Base-by-base conservation (phyloP, 2,329 filamentous ascomycete genomes). In the Pyricularia grisea region DNA sequence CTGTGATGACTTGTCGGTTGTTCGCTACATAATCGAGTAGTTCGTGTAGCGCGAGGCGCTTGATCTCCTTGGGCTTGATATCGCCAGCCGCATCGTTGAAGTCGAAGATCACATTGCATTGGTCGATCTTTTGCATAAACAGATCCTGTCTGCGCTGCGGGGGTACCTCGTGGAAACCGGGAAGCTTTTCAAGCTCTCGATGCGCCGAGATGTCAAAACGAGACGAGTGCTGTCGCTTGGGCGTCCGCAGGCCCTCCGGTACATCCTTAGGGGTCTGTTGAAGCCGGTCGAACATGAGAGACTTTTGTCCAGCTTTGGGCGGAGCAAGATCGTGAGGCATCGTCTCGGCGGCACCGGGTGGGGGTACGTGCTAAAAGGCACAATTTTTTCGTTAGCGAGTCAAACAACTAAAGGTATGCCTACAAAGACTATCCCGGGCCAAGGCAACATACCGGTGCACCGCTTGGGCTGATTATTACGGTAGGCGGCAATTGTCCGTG, bases 1-100 rank as follows among this genome's bases (percentile, higher is more conserved):
- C 95, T 2, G 94, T 97, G 76, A 99, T 99, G 77, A 99, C 95
- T 76, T 97, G 94, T 74, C 95, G 88, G 79, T 99, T 99, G 81
- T 98, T 98, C 75, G 95, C 94, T 70, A 99, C 95, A 77, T 99
- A 99, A 79, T 99, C 95, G 72, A 99, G 87, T 71, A 99, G 85
- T 79, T 99, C 95, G 78, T 99, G 95, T 64, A 99, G 85, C 61
- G 95, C 95, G 73, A 99, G 83, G 76, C 95, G 88, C 84, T 99
- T 99, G 85, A 99, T 98, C 81, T 99, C 95, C 83, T 99, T 99
- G 66, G 94, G 97, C 80, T 99, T 99, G 94, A 99, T 98, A 78
- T 99, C 95, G 73, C 91, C 94, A 73, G 92, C 97, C 66, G 94
- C 93, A 80, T 99, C 95, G 78, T 98, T 99, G 83, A 99, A 99